Evolutionary conservation across 208 protist species (phyloP).

Genomic region (Leishmania tropica): DNA sequence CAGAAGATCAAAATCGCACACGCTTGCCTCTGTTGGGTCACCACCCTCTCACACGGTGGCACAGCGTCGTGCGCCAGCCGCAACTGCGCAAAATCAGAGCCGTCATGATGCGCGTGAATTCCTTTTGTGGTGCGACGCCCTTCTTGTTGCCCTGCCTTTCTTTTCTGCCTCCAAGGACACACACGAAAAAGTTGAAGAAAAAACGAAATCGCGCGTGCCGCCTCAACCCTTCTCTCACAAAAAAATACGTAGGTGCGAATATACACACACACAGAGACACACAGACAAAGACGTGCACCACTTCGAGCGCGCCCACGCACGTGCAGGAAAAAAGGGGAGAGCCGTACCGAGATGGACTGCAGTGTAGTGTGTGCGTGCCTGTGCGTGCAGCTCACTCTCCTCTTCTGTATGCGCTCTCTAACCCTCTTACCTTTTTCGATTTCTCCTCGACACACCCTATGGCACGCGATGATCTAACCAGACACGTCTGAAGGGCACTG

Average conservation of each 20-base stretch:
- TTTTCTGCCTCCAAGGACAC: background rate
- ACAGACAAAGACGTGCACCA: background rate
- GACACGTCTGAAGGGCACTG: background rate
- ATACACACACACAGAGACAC: no score
- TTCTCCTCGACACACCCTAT: background rate
- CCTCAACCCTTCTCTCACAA: background rate
- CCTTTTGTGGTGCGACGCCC: background rate
- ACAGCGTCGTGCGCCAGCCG: background rate
- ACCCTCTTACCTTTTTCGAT: background rate
- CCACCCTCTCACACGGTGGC: background rate
- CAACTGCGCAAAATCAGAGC: background rate
- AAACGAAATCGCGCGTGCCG: background rate
- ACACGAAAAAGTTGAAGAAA: background rate
- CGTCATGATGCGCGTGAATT: background rate
- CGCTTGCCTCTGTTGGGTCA: background rate
- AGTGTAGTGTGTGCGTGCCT: background rate
- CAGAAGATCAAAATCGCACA: background rate
- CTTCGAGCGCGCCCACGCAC: background rate
- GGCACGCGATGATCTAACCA: background rate
- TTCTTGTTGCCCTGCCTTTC: background rate
- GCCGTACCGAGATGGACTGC: background rate
- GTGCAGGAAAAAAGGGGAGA: background rate
- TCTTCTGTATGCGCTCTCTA: background rate
- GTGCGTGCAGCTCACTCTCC: background rate
- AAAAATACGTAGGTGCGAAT: background rate